Evolutionary conservation across 2,329 filamentous ascomycete genomes (phyloP).

Genomic region (Aureobasidium subglaciale): DNA sequence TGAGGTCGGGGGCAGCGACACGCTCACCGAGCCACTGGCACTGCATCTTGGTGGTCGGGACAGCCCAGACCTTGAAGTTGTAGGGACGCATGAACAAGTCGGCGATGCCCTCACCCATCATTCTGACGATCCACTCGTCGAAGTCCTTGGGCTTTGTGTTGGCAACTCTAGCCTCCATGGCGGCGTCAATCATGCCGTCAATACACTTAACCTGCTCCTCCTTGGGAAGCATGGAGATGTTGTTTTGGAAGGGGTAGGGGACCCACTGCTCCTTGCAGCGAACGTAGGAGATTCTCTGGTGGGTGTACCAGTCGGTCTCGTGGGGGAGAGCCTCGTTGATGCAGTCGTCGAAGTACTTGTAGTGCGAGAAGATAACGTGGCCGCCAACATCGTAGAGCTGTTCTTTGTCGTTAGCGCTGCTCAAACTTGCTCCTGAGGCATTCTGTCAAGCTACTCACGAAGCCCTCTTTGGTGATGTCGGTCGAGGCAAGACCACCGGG

Average conservation of each 20-base stretch:
- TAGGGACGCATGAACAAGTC: slow-evolving; percentile 98
- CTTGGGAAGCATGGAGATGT: slow-evolving; percentile 96
- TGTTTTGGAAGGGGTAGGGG: slow-evolving; percentile 99
- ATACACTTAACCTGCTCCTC: slow-evolving; percentile 93
- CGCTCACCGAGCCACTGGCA: slow-evolving; percentile 97
- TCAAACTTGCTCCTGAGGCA: neutral
- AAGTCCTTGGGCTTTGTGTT: slow-evolving; percentile 94
- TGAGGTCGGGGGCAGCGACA: slow-evolving; percentile 93
- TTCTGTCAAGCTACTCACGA: slow-evolving; percentile 59
- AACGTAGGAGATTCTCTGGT: slow-evolving; percentile 98
- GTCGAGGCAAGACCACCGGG: slow-evolving; percentile 95
- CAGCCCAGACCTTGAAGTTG: slow-evolving; percentile 99
- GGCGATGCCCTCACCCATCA: slow-evolving; percentile 81
- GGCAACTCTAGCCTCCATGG: slow-evolving; percentile 75
- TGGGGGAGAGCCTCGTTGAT: slow-evolving; percentile 94
- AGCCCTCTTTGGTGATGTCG: slow-evolving; percentile 90
- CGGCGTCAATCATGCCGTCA: slow-evolving; percentile 92
- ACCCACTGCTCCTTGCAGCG: slow-evolving; percentile 96
- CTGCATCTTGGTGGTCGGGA: slow-evolving; percentile 99
- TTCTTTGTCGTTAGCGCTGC: slow-evolving; percentile 13
- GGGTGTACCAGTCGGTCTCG: slow-evolving; percentile 90
- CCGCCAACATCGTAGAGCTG: slow-evolving; percentile 98
- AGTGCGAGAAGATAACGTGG: slow-evolving; percentile 98
- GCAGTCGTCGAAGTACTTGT: slow-evolving; percentile 99
- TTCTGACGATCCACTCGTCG: slow-evolving; percentile 95